phyloP scores from a whole-genome alignment of 2,329 filamentous ascomycete genomes.

The Ascochyta rabiei region DNA sequence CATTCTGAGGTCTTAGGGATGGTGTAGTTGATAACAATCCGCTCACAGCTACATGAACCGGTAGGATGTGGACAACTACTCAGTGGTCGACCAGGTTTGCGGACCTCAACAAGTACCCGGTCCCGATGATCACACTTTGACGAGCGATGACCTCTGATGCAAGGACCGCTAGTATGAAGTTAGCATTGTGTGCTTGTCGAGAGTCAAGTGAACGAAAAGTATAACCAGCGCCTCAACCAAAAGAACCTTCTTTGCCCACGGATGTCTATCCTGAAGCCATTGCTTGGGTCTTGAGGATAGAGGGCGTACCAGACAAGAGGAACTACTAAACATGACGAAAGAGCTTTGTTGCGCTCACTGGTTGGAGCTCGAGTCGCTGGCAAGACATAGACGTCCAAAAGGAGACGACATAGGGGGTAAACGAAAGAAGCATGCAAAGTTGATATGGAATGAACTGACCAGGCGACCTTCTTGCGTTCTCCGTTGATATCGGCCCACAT shows the following conservation, averaged over 20 bases:
- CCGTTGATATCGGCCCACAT: conserved; percentile 70
- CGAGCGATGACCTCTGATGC: conserved; percentile 76
- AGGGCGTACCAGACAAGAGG: neutral
- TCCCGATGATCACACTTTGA: conserved; percentile 76
- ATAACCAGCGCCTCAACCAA: neutral
- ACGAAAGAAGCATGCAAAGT: neutral
- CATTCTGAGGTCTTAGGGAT: conserved; percentile 51
- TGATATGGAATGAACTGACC: conserved; percentile 57
- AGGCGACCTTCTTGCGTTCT: conserved; percentile 76
- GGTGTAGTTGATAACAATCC: conserved; percentile 61
- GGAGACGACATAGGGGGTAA: neutral
- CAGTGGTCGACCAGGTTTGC: conserved; percentile 73
- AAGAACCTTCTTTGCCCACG: neutral
- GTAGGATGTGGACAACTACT: conserved; percentile 72
- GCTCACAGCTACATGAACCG: conserved; percentile 66
- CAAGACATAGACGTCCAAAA: neutral
- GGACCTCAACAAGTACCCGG: conserved; percentile 71
- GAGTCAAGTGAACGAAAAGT: neutral
- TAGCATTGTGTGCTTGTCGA: conserved; percentile 10
- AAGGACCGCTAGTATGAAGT: conserved; percentile 64
- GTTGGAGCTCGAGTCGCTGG: neutral
- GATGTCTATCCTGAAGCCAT: neutral
- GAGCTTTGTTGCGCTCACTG: too few relatives aligned
- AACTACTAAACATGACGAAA: neutral
- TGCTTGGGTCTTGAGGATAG: neutral